Conservation (phyloP, 2,329 filamentous ascomycete genomes). For the Corynespora cassiicola region DNA sequence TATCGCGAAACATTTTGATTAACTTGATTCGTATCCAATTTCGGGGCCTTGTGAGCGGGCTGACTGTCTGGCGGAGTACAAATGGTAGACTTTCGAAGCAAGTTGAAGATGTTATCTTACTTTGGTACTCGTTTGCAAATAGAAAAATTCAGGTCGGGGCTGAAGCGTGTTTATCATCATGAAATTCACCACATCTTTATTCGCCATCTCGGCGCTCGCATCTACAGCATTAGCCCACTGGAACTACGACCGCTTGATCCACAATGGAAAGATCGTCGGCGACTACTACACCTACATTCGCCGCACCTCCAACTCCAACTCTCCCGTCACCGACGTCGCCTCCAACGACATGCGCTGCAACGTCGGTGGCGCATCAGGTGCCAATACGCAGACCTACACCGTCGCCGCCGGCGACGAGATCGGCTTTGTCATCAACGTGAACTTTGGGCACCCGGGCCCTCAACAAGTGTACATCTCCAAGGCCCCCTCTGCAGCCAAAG, state of each 20-base stretch:
- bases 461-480: conserved; percentile 36
- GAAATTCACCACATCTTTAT: conserved; percentile 14
- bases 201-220: conserved; percentile 9
- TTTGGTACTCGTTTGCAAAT: too few relatives aligned
- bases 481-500: conserved; percentile 18
- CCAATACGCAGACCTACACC: conserved; percentile 28
- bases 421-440: conserved; percentile 54
- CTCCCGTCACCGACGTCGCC: conserved; percentile 13
- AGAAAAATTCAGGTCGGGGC: too few relatives aligned
- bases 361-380: conserved; percentile 12
- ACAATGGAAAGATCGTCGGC: conserved; percentile 19
- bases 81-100: too few relatives aligned
- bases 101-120: too few relatives aligned
- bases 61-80: too few relatives aligned
- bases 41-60: too few relatives aligned
- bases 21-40: too few relatives aligned
- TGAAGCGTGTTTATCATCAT: too few relatives aligned
- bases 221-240: conserved; percentile 19
- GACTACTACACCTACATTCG: conserved; percentile 21
- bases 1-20: too few relatives aligned
- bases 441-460: conserved; percentile 46
- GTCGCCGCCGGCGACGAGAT: conserved; percentile 51
- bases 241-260: conserved; percentile 26
- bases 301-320: conserved; percentile 16
- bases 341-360: conserved; percentile 24